Evolutionary conservation across 345 rosid species (phyloP), one percentile per base, ranked within the genome.

Genomic region (Citrus sp.): DNA sequence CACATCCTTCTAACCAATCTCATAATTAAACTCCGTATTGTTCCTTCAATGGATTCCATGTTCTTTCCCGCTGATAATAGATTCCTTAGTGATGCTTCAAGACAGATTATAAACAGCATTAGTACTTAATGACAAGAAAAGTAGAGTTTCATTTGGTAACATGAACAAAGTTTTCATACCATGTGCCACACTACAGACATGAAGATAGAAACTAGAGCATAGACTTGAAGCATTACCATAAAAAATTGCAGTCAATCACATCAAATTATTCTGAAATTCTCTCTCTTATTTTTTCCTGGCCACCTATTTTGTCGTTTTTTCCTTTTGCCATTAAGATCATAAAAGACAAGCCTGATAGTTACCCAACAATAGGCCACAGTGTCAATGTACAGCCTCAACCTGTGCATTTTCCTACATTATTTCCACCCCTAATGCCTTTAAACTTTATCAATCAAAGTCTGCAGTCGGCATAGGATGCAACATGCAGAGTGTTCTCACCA

Each of bases 1-100:
- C 88, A 91, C 92, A 94, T 93, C 86, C 86, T 89, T 84, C 86
- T 81, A 63, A 90, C 81, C 84, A 94, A 87, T 28, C 85, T 85
- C 62, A 80, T 64, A 79, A 90, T 87, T 84, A 94, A 84, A 86
- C 83, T 82, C 78, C 80, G 85, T 67, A 90, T 78, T 75, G 82
- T 83, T 80, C 90, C 97, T 88, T 94, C 94, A 24, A 82, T 68
- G 61, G 81, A 75, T 76, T 94, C 90, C 78, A 79, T 38, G 76
- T 78, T 86, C 74, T 86, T 88, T 77, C 86, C 92, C 73, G 14
- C 70, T 30, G 86, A 82, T 74, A 90, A 78, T 55, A 90, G 87
- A 82, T 74, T 88, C 94, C 84, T 87, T 87, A 87, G 27, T 59
- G 93, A 85, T 72, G 85, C 97, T 97, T 82, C 70, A 85, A 8